A percentile compares a stretch with the other conserved stretches of the same genome.
These are phyloP conservation scores for Exophiala bonariae DNA, from an alignment of 2,329 filamentous ascomycete genomes.

Conservation along the genomic window DNA sequence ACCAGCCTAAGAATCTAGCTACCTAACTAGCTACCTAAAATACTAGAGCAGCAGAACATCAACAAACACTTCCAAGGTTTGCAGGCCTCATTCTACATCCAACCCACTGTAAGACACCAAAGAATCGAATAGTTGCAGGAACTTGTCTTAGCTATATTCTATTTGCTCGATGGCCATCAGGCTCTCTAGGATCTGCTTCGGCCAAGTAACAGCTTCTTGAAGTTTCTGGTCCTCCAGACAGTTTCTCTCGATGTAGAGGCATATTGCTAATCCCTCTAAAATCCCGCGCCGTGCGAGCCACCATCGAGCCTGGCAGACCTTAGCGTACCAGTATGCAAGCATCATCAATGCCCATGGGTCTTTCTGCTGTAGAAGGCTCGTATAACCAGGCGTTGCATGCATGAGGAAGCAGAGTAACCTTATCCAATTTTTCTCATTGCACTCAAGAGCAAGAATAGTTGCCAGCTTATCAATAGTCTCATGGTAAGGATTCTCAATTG, in stretches of 20 bases:
- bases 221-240: constrained; percentile 20
- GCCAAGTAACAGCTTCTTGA: constrained; percentile 5
- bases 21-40: no score
- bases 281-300: constrained; percentile 49
- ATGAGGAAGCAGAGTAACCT: constrained; percentile 51
- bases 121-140: no score
- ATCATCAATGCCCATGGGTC: constrained; percentile 57
- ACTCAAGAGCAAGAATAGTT: constrained; percentile 33
- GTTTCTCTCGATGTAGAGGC: constrained; percentile 41
- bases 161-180: not conserved
- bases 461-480: constrained; percentile 38
- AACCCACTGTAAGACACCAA: no score
- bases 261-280: constrained; percentile 53
- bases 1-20: no score
- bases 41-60: no score
- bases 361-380: constrained; percentile 48
- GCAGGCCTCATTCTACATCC: no score
- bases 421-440: constrained; percentile 43
- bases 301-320: constrained; percentile 46
- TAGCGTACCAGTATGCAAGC: constrained; percentile 59
- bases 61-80: no score
- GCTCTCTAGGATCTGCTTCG: not conserved
- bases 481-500: constrained; percentile 34
- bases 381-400: constrained; percentile 46
- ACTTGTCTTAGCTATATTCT: not conserved